A percentile compares a stretch with the other conserved stretches of the same genome.
phyloP scores from a whole-genome alignment of 2,329 filamentous ascomycete genomes.

The Fusarium acutatum region DNA sequence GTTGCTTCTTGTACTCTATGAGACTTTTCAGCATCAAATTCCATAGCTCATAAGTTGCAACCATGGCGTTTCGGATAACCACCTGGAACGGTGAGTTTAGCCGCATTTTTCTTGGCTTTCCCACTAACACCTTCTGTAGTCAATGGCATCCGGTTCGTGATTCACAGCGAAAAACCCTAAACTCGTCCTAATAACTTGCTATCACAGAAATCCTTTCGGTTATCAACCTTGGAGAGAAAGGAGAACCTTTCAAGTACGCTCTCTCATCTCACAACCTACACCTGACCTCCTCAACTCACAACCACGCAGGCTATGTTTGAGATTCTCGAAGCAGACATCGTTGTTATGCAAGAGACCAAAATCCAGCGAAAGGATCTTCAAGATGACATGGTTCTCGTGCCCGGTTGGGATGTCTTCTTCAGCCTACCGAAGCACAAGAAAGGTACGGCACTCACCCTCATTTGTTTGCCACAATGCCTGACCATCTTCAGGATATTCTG shows the following conservation, averaged over 20 bases:
- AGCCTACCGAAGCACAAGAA: slow-evolving; percentile 94
- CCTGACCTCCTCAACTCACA: background rate
- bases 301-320: slow-evolving; percentile 84
- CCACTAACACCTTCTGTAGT: slow-evolving; percentile 56
- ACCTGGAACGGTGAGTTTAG: slow-evolving; percentile 78
- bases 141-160: slow-evolving; percentile 77
- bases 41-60: slow-evolving; percentile 26
- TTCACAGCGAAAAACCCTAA: background rate
- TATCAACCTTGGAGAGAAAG: slow-evolving; percentile 84
- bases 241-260: slow-evolving; percentile 70
- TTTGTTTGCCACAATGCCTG: background rate
- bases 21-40: background rate
- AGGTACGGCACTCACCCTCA: slow-evolving; percentile 58
- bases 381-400: slow-evolving; percentile 95
- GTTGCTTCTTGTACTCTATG: background rate
- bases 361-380: slow-evolving; percentile 91
- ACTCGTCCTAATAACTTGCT: background rate
- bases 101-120: background rate
- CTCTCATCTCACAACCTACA: background rate
- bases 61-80: slow-evolving; percentile 81
- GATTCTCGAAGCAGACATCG: slow-evolving; percentile 88
- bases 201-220: slow-evolving; percentile 76
- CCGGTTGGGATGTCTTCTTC: slow-evolving; percentile 97
- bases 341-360: slow-evolving; percentile 95
- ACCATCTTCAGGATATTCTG: slow-evolving; percentile 78